A percentile compares a stretch with the other conserved stretches of the same genome.
Evolutionary conservation across 768 basidiomycete genomes (phyloP).

Genomic region (Termitomyces heimii): DNA sequence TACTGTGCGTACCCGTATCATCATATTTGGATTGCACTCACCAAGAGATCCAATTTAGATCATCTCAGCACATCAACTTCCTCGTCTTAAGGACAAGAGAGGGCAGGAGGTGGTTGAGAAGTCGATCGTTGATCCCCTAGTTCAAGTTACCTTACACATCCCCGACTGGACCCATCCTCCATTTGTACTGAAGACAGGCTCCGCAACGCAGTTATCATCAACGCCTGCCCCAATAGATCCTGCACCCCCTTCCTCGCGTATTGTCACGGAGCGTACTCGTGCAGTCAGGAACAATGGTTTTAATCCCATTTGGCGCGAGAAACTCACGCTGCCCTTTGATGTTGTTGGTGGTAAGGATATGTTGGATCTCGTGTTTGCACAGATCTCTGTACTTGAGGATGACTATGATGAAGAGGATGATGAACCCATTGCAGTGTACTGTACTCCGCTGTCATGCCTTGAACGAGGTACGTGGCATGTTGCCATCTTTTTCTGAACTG

Average conservation of each 20-base stretch:
- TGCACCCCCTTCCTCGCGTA: constrained; percentile 29
- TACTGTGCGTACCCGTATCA: constrained; percentile 32
- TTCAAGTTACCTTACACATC: constrained; percentile 73
- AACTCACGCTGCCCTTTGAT: constrained; percentile 65
- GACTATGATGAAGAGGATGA: constrained; percentile 48
- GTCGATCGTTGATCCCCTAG: constrained; percentile 61
- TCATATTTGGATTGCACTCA: not conserved
- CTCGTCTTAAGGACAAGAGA: constrained; percentile 57
- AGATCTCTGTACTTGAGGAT: constrained; percentile 69
- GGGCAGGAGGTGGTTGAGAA: constrained; percentile 57
- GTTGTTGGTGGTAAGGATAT: constrained; percentile 70
- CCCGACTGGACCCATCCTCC: constrained; percentile 58
- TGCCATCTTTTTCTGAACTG: not conserved
- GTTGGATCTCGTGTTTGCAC: constrained; percentile 79
- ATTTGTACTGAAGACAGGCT: constrained; percentile 9
- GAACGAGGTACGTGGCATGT: constrained; percentile 51
- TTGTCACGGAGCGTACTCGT: constrained; percentile 42
- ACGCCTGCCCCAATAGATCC: constrained; percentile 18
- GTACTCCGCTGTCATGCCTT: constrained; percentile 63
- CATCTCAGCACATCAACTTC: constrained; percentile 90
- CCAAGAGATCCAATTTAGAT: constrained; percentile 15
- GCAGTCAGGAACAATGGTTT: constrained; percentile 84
- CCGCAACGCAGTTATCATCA: constrained; percentile 15
- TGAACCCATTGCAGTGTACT: constrained; percentile 69
- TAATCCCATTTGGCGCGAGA: constrained; percentile 85